Conservation (phyloP, 1,284 basidiomycete genomes). For the Ceratobasidium sp. region DNA sequence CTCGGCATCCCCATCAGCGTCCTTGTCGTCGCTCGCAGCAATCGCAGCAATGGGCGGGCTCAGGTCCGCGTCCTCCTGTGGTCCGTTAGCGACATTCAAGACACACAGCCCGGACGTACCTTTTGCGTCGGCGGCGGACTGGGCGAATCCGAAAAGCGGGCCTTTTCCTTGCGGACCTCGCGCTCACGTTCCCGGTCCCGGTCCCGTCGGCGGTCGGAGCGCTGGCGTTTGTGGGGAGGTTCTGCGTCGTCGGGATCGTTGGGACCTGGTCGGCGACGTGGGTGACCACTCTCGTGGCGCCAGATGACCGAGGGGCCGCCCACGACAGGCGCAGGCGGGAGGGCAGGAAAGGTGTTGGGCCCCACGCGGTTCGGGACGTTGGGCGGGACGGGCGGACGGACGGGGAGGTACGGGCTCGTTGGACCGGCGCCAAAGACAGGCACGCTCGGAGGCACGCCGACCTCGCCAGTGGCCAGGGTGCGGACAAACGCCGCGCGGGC, state of each 20-base stretch:
- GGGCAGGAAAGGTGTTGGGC: background rate
- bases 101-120: conserved; percentile 1
- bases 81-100: background rate
- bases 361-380: conserved; percentile 29
- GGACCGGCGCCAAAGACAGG: conserved; percentile 28
- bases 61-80: conserved; percentile 6
- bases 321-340: conserved; percentile 28
- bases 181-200: conserved; percentile 28
- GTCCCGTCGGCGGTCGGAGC: conserved; percentile 20
- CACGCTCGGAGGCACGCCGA: conserved; percentile 33
- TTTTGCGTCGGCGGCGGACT: conserved; percentile 32
- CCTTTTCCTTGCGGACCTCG: conserved; percentile 37
- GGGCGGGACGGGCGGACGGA: conserved; percentile 30
- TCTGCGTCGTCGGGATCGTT: conserved; percentile 28
- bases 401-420: conserved; percentile 26
- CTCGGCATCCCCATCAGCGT: conserved; percentile 60
- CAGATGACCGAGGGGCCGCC: conserved; percentile 24
- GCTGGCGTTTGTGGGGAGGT: conserved; percentile 27
- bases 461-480: conserved; percentile 32
- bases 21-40: conserved; percentile 61
- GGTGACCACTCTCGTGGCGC: conserved; percentile 39
- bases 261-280: conserved; percentile 18
- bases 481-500: conserved; percentile 32
- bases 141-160: conserved; percentile 29
- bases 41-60: conserved; percentile 33